Percentiles rank a stretch among this genome's conserved stretches.
These are phyloP conservation scores for Stagonosporopsis cucurbitacearum DNA, from an alignment of 2,329 filamentous ascomycete species.

Conservation along the genomic window DNA sequence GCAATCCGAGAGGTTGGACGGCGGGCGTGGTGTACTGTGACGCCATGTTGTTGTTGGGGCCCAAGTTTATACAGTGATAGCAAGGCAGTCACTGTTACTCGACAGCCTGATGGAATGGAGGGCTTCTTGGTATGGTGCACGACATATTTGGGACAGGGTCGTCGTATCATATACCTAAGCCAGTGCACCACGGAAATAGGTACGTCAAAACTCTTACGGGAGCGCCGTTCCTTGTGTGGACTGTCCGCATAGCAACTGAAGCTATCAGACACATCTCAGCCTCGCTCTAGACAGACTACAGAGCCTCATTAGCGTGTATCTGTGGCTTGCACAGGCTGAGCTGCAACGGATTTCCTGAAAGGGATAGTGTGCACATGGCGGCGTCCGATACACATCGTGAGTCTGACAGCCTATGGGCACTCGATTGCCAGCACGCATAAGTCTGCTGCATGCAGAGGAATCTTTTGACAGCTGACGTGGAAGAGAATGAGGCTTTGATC, in stretches of 20 bases:
- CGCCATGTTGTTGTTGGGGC: constrained; percentile 1
- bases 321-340: constrained; percentile 11
- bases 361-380: constrained; percentile 1
- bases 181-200: background rate
- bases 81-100: background rate
- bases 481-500: constrained; percentile 3
- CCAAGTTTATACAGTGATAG: background rate
- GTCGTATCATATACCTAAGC: constrained; percentile 4
- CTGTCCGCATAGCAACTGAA: constrained; percentile 3
- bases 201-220: constrained; percentile 1
- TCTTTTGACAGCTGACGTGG: constrained; percentile 7
- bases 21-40: constrained; percentile 2
- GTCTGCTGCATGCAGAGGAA: background rate
- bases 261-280: constrained; percentile 10
- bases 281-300: background rate
- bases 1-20: background rate
- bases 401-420: background rate
- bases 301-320: background rate
- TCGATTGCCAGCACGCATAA: constrained; percentile 3
- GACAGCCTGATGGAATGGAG: background rate
- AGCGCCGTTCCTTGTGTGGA: constrained; percentile 11
- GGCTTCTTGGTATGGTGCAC: background rate
- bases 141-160: background rate
- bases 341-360: constrained; percentile 8
- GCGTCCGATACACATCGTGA: background rate